phyloP scores from a whole-genome alignment of 768 basidiomycete genomes.

The Russula earlei region DNA sequence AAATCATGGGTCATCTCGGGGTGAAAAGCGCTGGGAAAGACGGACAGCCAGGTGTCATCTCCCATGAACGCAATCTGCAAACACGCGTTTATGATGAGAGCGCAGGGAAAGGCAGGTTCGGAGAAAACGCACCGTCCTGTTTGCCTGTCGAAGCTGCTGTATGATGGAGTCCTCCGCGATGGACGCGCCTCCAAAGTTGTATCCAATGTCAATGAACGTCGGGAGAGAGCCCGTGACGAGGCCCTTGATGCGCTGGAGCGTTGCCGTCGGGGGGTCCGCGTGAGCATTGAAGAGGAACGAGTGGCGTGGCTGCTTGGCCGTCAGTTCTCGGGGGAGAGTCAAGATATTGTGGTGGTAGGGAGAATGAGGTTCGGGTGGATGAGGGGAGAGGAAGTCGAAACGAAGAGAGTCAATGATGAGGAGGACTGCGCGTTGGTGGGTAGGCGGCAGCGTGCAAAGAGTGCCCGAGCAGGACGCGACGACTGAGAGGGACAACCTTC shows the following conservation, averaged over 20 bases:
- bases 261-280: conserved; percentile 92
- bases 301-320: conserved; percentile 48
- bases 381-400: conserved; percentile 81
- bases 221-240: conserved; percentile 92
- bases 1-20: conserved; percentile 72
- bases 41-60: conserved; percentile 92
- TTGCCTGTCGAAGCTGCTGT: conserved; percentile 52
- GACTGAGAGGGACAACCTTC: conserved; percentile 60
- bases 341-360: conserved; percentile 76
- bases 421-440: conserved; percentile 72
- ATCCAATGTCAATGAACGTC: conserved; percentile 90
- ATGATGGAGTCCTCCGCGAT: conserved; percentile 86
- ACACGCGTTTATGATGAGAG: neutral
- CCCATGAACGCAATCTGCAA: conserved; percentile 80
- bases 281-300: conserved; percentile 86
- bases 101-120: too few relatives aligned
- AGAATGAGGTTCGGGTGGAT: conserved; percentile 52
- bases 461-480: conserved; percentile 34
- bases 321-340: conserved; percentile 67
- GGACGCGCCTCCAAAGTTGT: conserved; percentile 81
- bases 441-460: conserved; percentile 43
- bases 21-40: conserved; percentile 72
- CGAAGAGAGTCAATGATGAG: conserved; percentile 89
- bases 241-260: conserved; percentile 90
- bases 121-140: conserved; percentile 43